These are phyloP conservation scores for Ophiostoma piceae DNA, from an alignment of 2,329 filamentous ascomycete genomes.

Conservation along the genomic window DNA sequence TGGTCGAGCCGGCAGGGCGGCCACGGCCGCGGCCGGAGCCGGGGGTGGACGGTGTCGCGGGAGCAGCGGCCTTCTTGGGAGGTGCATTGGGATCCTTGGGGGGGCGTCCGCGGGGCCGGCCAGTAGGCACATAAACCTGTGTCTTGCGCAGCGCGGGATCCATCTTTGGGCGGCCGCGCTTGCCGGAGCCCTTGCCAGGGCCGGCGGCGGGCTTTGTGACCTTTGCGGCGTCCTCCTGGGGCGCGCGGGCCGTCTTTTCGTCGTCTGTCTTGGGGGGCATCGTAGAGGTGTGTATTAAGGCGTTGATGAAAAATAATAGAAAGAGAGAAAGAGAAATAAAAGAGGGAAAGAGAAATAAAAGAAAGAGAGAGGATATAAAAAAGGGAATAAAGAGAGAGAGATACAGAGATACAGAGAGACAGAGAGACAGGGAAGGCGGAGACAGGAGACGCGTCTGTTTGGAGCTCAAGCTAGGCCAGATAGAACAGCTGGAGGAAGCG, in stretches of 20 bases:
- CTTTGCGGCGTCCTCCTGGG: conserved; percentile 28
- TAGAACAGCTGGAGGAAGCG: not conserved
- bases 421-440: not conserved
- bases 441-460: conserved; percentile 10
- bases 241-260: conserved; percentile 23
- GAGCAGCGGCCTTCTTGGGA: conserved; percentile 15
- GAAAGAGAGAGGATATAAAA: not conserved
- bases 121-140: conserved; percentile 28
- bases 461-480: conserved; percentile 6
- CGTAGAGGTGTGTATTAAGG: not conserved
- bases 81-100: conserved; percentile 27
- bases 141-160: conserved; percentile 29
- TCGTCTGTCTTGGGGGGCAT: conserved; percentile 26
- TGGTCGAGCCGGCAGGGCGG: conserved; percentile 26
- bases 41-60: not conserved
- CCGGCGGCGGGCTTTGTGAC: conserved; percentile 25
- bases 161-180: conserved; percentile 29
- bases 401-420: not conserved
- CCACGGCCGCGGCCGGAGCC: conserved; percentile 26
- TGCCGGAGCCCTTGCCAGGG: conserved; percentile 26
- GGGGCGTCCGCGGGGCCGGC: conserved; percentile 29
- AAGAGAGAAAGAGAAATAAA: not conserved
- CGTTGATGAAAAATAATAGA: not conserved
- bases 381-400: not conserved
- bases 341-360: not conserved